These are phyloP conservation scores for Achaetomium macrosporum DNA, from an alignment of 2,329 filamentous ascomycete species.

Conservation along the genomic window DNA sequence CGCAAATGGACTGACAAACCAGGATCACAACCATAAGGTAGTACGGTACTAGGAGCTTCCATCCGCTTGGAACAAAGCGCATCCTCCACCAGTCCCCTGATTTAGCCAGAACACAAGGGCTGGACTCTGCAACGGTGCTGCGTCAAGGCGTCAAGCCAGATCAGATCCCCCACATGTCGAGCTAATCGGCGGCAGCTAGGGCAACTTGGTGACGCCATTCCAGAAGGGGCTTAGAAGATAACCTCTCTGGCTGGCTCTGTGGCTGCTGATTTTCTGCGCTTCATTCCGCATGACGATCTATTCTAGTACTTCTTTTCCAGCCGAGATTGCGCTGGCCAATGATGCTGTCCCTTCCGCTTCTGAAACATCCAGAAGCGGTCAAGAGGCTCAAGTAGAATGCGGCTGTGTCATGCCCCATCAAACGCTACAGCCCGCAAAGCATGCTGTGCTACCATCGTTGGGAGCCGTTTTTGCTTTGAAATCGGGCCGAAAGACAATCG, in stretches of 20 bases:
- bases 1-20: no score
- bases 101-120: background rate
- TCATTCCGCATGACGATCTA: background rate
- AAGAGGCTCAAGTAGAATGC: background rate
- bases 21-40: no score
- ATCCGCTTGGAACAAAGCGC: no score
- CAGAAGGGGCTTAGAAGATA: background rate
- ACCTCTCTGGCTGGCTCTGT: background rate
- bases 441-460: conserved; percentile 1
- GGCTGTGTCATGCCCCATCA: background rate
- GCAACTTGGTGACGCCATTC: background rate
- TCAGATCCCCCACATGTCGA: no score
- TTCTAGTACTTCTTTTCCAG: background rate
- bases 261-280: conserved; percentile 3
- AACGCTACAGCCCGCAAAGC: background rate
- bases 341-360: background rate
- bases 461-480: background rate
- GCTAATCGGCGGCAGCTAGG: no score
- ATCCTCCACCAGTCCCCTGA: no score
- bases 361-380: background rate
- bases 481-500: no score
- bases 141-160: background rate
- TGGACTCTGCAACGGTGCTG: background rate
- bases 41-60: no score
- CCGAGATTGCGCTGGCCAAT: background rate